Conservation (phyloP, 768 basidiomycete genomes). For the Boletus rufocinnamomeus region DNA sequence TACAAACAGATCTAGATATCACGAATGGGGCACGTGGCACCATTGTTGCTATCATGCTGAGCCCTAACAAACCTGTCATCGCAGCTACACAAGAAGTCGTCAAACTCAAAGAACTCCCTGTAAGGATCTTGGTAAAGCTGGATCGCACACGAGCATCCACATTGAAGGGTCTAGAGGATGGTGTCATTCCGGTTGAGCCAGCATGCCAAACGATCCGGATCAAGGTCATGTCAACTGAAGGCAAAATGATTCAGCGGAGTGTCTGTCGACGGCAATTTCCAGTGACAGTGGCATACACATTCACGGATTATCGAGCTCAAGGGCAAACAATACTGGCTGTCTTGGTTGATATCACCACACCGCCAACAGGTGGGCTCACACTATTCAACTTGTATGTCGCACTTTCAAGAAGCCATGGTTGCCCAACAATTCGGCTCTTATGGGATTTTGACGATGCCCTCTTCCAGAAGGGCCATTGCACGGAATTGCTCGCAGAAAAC, state of each 20-base stretch:
- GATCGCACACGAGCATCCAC: neutral
- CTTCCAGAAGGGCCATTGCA: too few species aligned
- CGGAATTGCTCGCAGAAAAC: too few species aligned
- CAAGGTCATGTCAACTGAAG: neutral
- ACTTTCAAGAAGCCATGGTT: too few species aligned
- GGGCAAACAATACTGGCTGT: slow-evolving; percentile 47
- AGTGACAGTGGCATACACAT: neutral
- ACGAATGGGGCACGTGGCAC: slow-evolving; percentile 40
- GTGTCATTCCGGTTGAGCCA: neutral
- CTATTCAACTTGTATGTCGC: too few species aligned
- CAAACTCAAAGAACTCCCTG: neutral
- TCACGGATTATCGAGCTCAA: slow-evolving; percentile 26
- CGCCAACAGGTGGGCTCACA: too few species aligned
- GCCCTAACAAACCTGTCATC: neutral
- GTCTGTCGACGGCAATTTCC: neutral
- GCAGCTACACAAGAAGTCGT: neutral
- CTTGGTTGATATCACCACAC: too few species aligned
- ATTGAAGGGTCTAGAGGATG: neutral
- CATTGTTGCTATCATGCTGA: neutral
- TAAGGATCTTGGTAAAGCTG: neutral
- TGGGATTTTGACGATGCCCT: too few species aligned
- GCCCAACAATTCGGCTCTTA: too few species aligned
- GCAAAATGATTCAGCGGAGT: neutral
- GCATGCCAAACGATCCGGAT: neutral
- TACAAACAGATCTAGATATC: slow-evolving; percentile 44